Conservation (phyloP, 2,329 filamentous ascomycete species). For the Aaosphaeria arxii region DNA sequence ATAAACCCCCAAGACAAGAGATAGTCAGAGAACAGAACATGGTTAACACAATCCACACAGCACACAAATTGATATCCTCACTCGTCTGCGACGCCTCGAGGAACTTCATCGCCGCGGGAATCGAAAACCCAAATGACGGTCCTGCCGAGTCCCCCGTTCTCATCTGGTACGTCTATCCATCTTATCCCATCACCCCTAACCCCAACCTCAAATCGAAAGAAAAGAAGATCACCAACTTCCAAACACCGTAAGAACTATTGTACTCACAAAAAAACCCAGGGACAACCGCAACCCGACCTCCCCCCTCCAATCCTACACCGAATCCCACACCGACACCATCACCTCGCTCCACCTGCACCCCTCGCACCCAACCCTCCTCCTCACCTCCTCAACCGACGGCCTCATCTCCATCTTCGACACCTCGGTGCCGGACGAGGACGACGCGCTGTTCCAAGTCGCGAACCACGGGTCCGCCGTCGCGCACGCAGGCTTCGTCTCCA, state of each 20-base stretch:
- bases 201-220: no score
- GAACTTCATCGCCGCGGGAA: constrained; percentile 67
- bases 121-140: constrained; percentile 61
- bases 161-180: constrained; percentile 25
- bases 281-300: constrained; percentile 40
- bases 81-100: constrained; percentile 58
- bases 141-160: constrained; percentile 36
- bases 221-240: no score
- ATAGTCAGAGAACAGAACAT: background rate
- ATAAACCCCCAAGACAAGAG: background rate
- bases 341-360: constrained; percentile 64
- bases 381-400: constrained; percentile 78
- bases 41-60: constrained; percentile 26
- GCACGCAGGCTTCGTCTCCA: constrained; percentile 67
- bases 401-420: constrained; percentile 76
- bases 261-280: constrained; percentile 19
- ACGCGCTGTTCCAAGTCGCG: constrained; percentile 73
- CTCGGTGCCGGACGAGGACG: constrained; percentile 63
- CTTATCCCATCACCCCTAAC: background rate
- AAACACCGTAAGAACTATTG: no score
- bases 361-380: constrained; percentile 56
- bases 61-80: constrained; percentile 57
- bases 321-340: constrained; percentile 57
- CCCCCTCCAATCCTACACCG: constrained; percentile 40
- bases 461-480: constrained; percentile 75